Percentiles rank a stretch among this genome's conserved stretches.
These are phyloP conservation scores for Colletotrichum sp. DNA, from an alignment of 2,329 filamentous ascomycete genomes.

Conservation along the genomic window DNA sequence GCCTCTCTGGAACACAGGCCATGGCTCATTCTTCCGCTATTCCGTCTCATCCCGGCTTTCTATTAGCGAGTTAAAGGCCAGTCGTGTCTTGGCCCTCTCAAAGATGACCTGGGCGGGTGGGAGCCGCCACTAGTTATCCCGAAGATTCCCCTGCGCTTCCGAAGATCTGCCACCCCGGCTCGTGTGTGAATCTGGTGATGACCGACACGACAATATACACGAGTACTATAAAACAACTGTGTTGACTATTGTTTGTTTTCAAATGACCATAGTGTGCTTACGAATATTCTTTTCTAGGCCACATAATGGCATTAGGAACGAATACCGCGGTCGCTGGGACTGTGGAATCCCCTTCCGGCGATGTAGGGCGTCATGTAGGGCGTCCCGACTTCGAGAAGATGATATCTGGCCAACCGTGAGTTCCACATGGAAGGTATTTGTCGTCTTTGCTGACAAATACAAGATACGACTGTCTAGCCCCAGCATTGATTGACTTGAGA, in stretches of 20 bases:
- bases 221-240: not conserved
- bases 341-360: fast-evolving
- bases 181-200: not conserved
- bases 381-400: not conserved
- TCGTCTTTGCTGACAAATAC: not conserved
- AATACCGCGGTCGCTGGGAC: not conserved
- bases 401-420: not conserved
- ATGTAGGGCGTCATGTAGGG: not conserved
- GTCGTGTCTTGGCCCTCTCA: not conserved
- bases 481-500: not conserved
- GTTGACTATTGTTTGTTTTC: too few species aligned
- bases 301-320: not conserved
- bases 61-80: fast-evolving
- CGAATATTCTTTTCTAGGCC: not conserved
- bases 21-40: not conserved
- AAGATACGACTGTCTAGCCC: not conserved
- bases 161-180: fast-evolving
- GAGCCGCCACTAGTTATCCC: not conserved
- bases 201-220: fast-evolving
- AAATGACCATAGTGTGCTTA: too few species aligned
- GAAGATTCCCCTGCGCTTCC: not conserved
- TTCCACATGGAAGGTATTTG: not conserved
- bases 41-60: not conserved
- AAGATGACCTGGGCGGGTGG: not conserved
- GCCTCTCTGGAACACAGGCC: not conserved